Evolutionary conservation across 2,329 filamentous ascomycete species (phyloP), one percentile per base, ranked within the genome.

Genomic region (Elsinoe arachidis): DNA sequence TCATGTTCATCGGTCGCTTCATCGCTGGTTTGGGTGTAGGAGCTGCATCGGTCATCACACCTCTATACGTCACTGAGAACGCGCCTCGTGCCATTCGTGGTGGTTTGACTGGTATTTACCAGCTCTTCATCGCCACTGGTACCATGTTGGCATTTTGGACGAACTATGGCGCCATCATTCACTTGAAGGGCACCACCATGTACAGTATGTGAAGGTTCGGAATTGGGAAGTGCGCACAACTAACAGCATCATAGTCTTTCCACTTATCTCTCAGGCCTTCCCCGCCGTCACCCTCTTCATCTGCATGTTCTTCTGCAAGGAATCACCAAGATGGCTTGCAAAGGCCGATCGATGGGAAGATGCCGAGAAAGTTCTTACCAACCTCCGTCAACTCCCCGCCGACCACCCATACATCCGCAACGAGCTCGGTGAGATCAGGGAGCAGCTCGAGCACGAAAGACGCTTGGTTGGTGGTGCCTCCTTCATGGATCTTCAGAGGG

Each of bases 271-370:
- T 59, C 86, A 88, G 68, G 78, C 76, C 55, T 72, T 87, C 2
- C 85, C 85, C 0, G 84, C 84, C 1, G 62, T 82, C 4, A 70
- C 85, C 21, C 74, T 88, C 12, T 73, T 85, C 30, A 33, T 74
- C 14, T 81, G 82, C 62, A 86, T 88, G 77, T 66, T 80, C 1
- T 68, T 84, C 53, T 85, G 83, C 65, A 64, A 67, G 12, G 83
- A 86, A 63, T 84, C 82, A 5, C 84, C 85, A 12, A 78, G 85
- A 62, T 88, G 81, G 80, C 78, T 85, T 21, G 85, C 84, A 21
- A 81, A 82, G 62, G 77, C 82, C 63, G 84, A 87, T 63, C 78
- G 83, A 61, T 87, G 83, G 83, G 84, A 88, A 59, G 74, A 84
- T 39, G 81, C 85, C 1, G 79, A 77, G 2, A 60, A 59, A 0